These are phyloP conservation scores for Aspergillus amoenus DNA, from an alignment of 2,329 filamentous ascomycete genomes.

Conservation along the genomic window DNA sequence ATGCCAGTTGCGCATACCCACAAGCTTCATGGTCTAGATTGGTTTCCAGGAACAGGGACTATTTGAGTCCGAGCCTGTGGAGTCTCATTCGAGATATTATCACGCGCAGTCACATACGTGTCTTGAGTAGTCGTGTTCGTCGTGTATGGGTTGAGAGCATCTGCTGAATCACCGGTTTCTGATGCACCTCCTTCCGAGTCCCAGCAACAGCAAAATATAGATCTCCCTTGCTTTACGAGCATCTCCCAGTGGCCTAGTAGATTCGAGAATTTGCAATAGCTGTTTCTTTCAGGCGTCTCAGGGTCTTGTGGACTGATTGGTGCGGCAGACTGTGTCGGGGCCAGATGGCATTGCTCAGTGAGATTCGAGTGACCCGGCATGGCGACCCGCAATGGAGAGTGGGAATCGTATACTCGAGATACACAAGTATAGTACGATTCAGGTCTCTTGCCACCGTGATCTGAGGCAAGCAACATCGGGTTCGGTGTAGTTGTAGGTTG, in stretches of 20 bases:
- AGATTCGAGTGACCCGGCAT: background rate
- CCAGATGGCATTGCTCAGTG: constrained; percentile 6
- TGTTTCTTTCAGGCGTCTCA: background rate
- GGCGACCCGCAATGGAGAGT: background rate
- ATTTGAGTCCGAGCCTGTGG: background rate
- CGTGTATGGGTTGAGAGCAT: background rate
- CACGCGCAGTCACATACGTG: constrained; percentile 3
- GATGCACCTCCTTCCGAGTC: background rate
- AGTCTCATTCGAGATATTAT: background rate
- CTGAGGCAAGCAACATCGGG: background rate
- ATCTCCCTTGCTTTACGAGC: background rate
- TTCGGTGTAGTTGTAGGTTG: background rate
- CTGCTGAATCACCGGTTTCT: background rate
- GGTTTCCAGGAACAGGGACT: background rate
- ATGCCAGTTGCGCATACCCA: background rate
- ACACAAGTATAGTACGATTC: constrained; percentile 14
- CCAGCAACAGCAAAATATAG: background rate
- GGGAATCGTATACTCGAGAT: constrained; percentile 4
- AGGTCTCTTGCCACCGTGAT: background rate
- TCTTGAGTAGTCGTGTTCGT: constrained; percentile 4
- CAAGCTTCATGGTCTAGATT: background rate
- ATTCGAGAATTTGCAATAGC: background rate
- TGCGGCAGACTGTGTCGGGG: constrained; percentile 9
- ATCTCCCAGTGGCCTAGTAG: background rate
- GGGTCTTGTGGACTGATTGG: constrained; percentile 3